These are phyloP conservation scores for Lantana camara DNA, from an alignment of 257 asterid genomes.

Conservation along the genomic window DNA sequence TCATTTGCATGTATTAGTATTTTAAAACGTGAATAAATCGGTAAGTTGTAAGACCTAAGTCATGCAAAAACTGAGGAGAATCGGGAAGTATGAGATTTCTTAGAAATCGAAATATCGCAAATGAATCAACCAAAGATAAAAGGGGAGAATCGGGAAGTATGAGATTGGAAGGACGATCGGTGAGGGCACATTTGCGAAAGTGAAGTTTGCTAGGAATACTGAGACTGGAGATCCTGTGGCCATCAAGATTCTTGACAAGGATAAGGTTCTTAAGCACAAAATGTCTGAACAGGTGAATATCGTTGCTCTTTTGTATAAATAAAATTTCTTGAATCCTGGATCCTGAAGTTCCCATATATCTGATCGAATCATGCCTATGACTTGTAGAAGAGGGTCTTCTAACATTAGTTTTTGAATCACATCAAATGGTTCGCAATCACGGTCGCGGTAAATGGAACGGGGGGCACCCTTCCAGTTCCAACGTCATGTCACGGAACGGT, in stretches of 20 bases:
- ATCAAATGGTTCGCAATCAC: background rate
- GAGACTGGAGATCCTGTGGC: constrained; percentile 86
- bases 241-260: constrained; percentile 86
- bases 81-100: too few species aligned
- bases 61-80: too few species aligned
- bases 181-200: constrained; percentile 95
- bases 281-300: constrained; percentile 92
- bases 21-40: too few species aligned
- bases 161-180: constrained; percentile 95
- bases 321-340: too few species aligned
- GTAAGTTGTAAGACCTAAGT: too few species aligned
- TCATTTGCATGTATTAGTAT: too few species aligned
- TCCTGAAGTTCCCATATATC: too few species aligned
- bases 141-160: constrained; percentile 81
- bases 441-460: constrained; percentile 1
- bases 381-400: background rate
- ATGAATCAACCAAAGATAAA: constrained; percentile 73
- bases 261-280: constrained; percentile 90
- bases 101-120: constrained; percentile 2
- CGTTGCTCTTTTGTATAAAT: too few species aligned
- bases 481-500: too few species aligned
- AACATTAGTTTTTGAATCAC: background rate
- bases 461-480: too few species aligned
- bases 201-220: constrained; percentile 79
- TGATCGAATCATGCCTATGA: background rate